Percentiles rank a stretch among this genome's conserved stretches.
phyloP scores from a whole-genome alignment of 441 rosid genomes.

The Syzygium syzygioides region DNA sequence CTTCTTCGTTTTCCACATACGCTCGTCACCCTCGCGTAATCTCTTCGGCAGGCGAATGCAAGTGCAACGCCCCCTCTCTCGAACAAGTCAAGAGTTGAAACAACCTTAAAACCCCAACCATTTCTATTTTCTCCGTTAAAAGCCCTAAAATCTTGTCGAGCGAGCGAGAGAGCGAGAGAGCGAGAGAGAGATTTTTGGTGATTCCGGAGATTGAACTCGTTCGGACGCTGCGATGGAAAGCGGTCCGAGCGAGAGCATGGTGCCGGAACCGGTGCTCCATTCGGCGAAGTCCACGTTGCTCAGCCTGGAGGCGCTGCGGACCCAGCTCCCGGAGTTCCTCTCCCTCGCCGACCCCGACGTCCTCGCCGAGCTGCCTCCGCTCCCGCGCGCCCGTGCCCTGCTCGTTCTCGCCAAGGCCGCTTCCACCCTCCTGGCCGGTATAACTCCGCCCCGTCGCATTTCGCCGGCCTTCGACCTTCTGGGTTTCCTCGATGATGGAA shows the following conservation, averaged over 20 bases:
- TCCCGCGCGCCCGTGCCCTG: constrained; percentile 60
- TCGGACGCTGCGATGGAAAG: constrained; percentile 31
- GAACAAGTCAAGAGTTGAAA: rapidly evolving
- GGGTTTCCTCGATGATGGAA: neutral
- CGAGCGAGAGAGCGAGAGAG: neutral
- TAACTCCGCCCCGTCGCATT: neutral
- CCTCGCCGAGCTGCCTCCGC: constrained; percentile 61
- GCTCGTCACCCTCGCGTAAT: neutral
- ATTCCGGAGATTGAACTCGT: neutral
- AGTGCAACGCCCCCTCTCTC: neutral
- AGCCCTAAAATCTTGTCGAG: neutral
- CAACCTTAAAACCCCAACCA: neutral
- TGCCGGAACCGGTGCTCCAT: constrained; percentile 62
- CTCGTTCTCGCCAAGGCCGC: constrained; percentile 66
- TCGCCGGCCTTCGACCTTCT: neutral
- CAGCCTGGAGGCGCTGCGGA: constrained; percentile 36
- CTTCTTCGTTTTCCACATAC: neutral
- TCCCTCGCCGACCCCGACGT: constrained; percentile 54
- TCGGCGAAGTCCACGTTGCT: constrained; percentile 53
- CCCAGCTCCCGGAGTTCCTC: constrained; percentile 49
- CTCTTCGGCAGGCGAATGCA: rapidly evolving
- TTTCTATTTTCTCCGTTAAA: neutral
- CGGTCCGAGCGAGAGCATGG: constrained; percentile 21
- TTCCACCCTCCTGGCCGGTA: constrained; percentile 55
- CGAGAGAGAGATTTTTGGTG: neutral